Evolutionary conservation across 1,284 basidiomycete genomes (phyloP).

Genomic region (Somion occarium): DNA sequence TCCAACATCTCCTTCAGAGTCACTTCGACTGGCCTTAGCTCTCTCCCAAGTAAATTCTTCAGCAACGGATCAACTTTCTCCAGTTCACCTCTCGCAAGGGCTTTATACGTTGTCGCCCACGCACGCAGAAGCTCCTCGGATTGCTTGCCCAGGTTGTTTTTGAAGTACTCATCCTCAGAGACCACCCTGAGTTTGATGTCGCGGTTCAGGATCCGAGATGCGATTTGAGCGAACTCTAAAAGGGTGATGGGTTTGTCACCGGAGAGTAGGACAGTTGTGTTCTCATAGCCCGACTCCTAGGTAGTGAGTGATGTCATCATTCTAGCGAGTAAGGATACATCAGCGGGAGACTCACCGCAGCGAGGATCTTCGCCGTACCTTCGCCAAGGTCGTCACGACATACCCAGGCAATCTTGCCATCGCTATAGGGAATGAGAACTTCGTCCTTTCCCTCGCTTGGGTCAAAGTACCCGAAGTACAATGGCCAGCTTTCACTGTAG

Average conservation of each 20-base stretch:
- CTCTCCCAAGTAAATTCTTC: slow-evolving; percentile 22
- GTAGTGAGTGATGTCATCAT: background rate
- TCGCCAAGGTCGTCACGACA: slow-evolving; percentile 29
- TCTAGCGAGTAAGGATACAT: background rate
- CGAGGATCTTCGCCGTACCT: slow-evolving; percentile 29
- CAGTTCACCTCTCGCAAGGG: slow-evolving; percentile 24
- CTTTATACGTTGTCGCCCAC: slow-evolving; percentile 29
- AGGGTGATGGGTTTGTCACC: slow-evolving; percentile 25
- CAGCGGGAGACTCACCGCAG: slow-evolving; percentile 11
- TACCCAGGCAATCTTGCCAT: slow-evolving; percentile 30
- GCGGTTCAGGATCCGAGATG: slow-evolving; percentile 18
- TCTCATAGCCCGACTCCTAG: slow-evolving; percentile 14
- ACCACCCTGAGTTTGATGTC: slow-evolving; percentile 20
- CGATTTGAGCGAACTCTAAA: slow-evolving; percentile 17
- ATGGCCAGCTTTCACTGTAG: slow-evolving; percentile 33
- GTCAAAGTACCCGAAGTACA: slow-evolving; percentile 31
- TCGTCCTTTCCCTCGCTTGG: slow-evolving; percentile 17
- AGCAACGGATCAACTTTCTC: slow-evolving; percentile 25
- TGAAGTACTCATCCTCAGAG: slow-evolving; percentile 25
- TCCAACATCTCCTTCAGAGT: slow-evolving; percentile 18
- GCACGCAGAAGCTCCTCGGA: slow-evolving; percentile 22
- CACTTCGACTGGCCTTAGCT: slow-evolving; percentile 24
- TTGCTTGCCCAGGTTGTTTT: slow-evolving; percentile 16
- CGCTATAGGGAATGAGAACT: slow-evolving; percentile 22
- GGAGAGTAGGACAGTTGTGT: slow-evolving; percentile 25